Conservation (phyloP, 2,329 filamentous ascomycete genomes). For the Aspergillus aculeatinus region DNA sequence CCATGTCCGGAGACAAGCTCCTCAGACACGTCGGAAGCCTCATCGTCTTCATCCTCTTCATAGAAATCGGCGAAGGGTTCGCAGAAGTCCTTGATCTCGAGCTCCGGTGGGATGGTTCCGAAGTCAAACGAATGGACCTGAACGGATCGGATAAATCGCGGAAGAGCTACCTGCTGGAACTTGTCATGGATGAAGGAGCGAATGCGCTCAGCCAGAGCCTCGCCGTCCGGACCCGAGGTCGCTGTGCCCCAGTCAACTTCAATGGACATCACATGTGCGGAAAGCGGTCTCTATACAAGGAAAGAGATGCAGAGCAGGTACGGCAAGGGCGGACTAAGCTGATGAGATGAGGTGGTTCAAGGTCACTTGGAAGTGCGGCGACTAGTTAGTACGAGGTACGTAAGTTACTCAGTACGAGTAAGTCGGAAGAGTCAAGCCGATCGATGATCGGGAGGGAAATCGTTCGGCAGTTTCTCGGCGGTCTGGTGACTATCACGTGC, state of each 20-base stretch:
- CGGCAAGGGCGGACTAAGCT: background rate
- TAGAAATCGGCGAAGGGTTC: constrained; percentile 96
- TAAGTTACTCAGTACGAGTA: too few relatives aligned
- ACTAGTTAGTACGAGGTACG: too few relatives aligned
- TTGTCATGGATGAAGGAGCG: constrained; percentile 92
- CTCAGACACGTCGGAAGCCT: constrained; percentile 38
- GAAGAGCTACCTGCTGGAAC: constrained; percentile 87
- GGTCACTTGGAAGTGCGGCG: too few relatives aligned
- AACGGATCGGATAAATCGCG: constrained; percentile 95
- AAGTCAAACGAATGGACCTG: constrained; percentile 94
- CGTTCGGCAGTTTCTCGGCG: background rate
- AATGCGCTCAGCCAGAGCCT: constrained; percentile 79
- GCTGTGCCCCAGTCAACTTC: constrained; percentile 95
- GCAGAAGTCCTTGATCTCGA: constrained; percentile 95
- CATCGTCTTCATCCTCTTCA: constrained; percentile 66
- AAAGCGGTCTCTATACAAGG: background rate
- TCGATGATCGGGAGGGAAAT: background rate
- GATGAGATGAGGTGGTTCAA: background rate
- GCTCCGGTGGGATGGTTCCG: constrained; percentile 74
- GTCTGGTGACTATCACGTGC: background rate
- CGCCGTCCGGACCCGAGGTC: constrained; percentile 83
- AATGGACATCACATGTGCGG: constrained; percentile 73
- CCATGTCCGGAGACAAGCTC: constrained; percentile 30
- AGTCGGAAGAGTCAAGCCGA: too few relatives aligned
- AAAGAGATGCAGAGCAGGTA: background rate